These are phyloP conservation scores for Xylariales sp. DNA, from an alignment of 2,329 filamentous ascomycete species.

Conservation along the genomic window DNA sequence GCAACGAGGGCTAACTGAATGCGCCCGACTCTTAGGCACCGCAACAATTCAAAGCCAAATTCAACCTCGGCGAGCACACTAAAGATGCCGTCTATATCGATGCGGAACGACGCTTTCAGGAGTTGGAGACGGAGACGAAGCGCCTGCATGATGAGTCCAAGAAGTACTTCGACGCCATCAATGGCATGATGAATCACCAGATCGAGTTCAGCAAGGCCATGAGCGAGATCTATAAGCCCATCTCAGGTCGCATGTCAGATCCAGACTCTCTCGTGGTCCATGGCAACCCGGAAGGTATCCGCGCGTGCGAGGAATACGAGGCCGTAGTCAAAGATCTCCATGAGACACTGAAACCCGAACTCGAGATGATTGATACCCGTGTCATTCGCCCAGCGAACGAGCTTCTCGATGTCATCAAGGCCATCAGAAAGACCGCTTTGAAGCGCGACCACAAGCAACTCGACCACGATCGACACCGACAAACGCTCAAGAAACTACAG, in stretches of 20 bases:
- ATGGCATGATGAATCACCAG: constrained; percentile 95
- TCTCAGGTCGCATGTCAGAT: constrained; percentile 92
- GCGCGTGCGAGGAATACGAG: constrained; percentile 95
- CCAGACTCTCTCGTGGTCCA: constrained; percentile 76
- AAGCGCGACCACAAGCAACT: constrained; percentile 98
- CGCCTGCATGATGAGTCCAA: constrained; percentile 90
- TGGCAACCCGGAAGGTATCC: constrained; percentile 88
- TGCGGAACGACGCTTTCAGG: constrained; percentile 87
- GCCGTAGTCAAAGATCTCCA: constrained; percentile 84
- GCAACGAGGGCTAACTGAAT: constrained; percentile 9
- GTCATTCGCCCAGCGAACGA: constrained; percentile 92
- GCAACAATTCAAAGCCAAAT: constrained; percentile 84
- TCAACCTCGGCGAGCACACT: constrained; percentile 93
- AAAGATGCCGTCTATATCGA: constrained; percentile 95
- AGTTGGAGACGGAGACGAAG: constrained; percentile 94
- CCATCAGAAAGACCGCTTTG: constrained; percentile 78
- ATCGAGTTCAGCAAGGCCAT: constrained; percentile 97
- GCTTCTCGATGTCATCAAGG: constrained; percentile 89
- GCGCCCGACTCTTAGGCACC: constrained; percentile 55
- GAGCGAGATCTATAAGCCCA: constrained; percentile 96
- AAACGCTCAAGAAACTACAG: constrained; percentile 84
- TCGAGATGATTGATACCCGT: constrained; percentile 94
- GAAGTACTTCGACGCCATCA: constrained; percentile 97
- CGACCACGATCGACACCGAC: constrained; percentile 85
- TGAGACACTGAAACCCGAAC: constrained; percentile 79